Conservation (phyloP, 2,329 filamentous ascomycete genomes). For the Penicillium sp. region DNA sequence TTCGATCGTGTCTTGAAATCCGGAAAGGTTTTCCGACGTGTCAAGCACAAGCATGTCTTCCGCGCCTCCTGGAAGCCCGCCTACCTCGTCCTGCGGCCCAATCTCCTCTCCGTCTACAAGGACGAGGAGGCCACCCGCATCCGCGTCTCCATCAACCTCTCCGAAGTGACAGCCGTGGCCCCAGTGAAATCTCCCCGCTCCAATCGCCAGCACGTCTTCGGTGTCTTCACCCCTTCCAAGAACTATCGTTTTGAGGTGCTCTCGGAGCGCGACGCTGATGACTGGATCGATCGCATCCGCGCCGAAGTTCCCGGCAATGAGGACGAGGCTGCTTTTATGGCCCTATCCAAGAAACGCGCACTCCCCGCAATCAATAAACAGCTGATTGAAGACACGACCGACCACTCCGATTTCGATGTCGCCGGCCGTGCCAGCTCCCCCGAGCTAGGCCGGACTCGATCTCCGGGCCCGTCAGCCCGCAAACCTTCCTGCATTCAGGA, state of each 20-base stretch:
- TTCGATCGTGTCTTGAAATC: conserved; percentile 92
- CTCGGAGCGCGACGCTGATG: conserved; percentile 70
- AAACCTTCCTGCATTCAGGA: conserved; percentile 45
- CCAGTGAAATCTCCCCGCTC: conserved; percentile 86
- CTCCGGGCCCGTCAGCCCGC: conserved; percentile 27
- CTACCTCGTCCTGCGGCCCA: conserved; percentile 85
- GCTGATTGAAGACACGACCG: conserved; percentile 40
- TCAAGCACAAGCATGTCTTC: conserved; percentile 85
- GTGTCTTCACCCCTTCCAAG: conserved; percentile 82
- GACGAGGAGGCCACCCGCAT: conserved; percentile 86
- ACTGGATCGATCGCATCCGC: conserved; percentile 83
- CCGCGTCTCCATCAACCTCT: conserved; percentile 80
- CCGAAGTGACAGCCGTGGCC: conserved; percentile 87
- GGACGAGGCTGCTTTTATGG: conserved; percentile 78
- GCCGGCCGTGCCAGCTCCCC: conserved; percentile 34
- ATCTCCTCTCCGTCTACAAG: conserved; percentile 89
- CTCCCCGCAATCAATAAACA: conserved; percentile 25
- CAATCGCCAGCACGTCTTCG: conserved; percentile 83
- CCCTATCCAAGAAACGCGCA: conserved; percentile 25
- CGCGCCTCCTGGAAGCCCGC: conserved; percentile 82
- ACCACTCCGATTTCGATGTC: conserved; percentile 42
- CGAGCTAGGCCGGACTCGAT: conserved; percentile 31
- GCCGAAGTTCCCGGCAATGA: conserved; percentile 79
- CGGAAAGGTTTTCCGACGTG: conserved; percentile 81
- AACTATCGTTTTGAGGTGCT: conserved; percentile 87